Conservation (phyloP, 78 protist genomes). For the Bodo saltans region DNA sequence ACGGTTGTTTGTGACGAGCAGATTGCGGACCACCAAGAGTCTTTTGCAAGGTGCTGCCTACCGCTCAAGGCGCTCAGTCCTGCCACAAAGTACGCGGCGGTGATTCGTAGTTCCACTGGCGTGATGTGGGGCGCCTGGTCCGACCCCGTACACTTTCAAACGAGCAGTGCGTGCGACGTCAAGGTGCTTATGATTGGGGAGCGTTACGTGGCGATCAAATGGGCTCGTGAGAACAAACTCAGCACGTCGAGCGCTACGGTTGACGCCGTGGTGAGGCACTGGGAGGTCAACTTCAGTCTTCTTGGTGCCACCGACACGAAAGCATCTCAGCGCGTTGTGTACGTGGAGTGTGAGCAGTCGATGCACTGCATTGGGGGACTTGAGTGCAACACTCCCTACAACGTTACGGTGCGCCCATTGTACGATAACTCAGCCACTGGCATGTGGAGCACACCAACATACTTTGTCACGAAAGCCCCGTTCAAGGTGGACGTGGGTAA, state of each 20-base stretch:
- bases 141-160: no score
- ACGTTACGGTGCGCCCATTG: background rate
- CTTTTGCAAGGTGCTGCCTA: background rate
- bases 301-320: no score
- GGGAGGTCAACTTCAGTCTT: no score
- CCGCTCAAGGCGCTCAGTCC: background rate
- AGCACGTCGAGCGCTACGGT: no score
- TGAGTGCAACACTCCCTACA: background rate
- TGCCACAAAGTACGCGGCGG: background rate
- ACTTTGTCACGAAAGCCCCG: conserved; percentile 1
- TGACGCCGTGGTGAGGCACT: no score
- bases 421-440: background rate
- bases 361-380: background rate
- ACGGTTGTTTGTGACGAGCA: background rate
- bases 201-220: no score
- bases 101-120: conserved; percentile 15
- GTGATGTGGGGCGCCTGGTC: conserved; percentile 18
- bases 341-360: no score
- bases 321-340: no score
- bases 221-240: no score
- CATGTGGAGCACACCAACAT: conserved; percentile 8
- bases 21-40: background rate
- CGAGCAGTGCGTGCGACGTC: no score
- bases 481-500: background rate
- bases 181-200: no score